Base-by-base conservation (phyloP, 164 flowering plant genomes). In the Chimonanthus salicifolius region DNA sequence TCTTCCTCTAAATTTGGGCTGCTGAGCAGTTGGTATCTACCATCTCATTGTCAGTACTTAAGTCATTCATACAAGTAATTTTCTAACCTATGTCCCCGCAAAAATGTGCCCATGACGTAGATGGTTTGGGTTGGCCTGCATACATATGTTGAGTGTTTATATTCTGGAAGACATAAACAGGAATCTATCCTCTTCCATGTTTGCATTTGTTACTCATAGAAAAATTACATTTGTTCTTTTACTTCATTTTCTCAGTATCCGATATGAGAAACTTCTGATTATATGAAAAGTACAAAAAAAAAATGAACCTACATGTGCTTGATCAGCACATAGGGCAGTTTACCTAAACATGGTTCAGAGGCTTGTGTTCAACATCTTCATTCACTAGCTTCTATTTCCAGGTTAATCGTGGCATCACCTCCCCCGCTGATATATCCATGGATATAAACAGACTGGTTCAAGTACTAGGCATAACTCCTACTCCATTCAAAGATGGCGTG, bases 341-440 rank as follows among this genome's bases (percentile, higher is more conserved):
- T 48, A 7, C 21, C 44, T 65, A 21, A 3, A 15, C 20, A 18
- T 21, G 7, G 8, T 8, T 70, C 50, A 7, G 7, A 4, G 13
- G 0, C 20, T 33, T 70, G 43, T 62, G 16, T 13, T 50, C 4
- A 3, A 43, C 11, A 9, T 47, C 6, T 54, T 71, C 7, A 58
- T 4, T 5, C 63, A 0, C 45, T 63, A 44, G 16, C 64, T 45
- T 16, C 46, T 51, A 4, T 58, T 76, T 79, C 44, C 83, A 92
- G 97, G 92, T 92, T 67, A 84, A 87, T 79, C 97, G 97, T 18
- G 99, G 98, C 1, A 94, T 95, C 15, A 82, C 71, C 49, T 92
- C 98, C 48, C 98, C 98, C 9, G 84, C 92, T 33, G 98, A 92
- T 76, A 95, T 92, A 77, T 92, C 99, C 64, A 90, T 94, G 98